Evolutionary conservation across 2,329 filamentous ascomycete genomes (phyloP), one percentile per base, ranked within the genome.

Genomic region (Epicoccum sorghinum): DNA sequence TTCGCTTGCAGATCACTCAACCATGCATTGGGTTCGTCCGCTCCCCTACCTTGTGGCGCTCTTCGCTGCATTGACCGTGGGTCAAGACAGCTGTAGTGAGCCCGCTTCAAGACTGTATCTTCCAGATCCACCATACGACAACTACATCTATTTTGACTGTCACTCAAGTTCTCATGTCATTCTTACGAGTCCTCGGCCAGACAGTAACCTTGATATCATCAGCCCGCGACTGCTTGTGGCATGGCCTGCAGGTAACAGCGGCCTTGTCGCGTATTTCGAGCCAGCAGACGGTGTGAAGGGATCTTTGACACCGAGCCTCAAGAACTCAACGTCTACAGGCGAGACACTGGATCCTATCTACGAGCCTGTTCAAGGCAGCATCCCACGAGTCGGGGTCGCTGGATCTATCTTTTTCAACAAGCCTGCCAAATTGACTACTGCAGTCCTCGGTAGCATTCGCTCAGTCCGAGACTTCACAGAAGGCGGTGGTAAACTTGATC

Each of bases 91-190:
- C 27, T 66, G 63, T 47, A 37, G 44, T 10, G 54, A 59, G 33
- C 47, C 56, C 12, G 57, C 62, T 2, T 60, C 59, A 8, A 58
- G 73, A 22, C 68, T 81, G 7, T 74, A 79, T 54, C 73, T 86
- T 3, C 81, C 77, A 29, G 83, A 86, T 58, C 78, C 80, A 1
- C 85, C 85, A 0, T 86, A 87, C 55, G 77, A 84, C 35, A 87
- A 88, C 63, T 87, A 84, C 70, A 87, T 89, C 72, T 84, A 86
- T 60, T 87, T 84, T 0, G 85, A 88, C 64, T 88, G 85, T 68
- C 78, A 86, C 57, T 78, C 80, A 1, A 80, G 82, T 30, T 79
- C 79, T 4, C 86, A 88, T 59, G 83, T 85, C 0, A 80, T 89
- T 0, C 74, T 88, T 0, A 88, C 85, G 0, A 86, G 78, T 54